phyloP scores from a whole-genome alignment of 371 early-diverging fungal genomes.

The Dinochytrium kinnereticum region DNA sequence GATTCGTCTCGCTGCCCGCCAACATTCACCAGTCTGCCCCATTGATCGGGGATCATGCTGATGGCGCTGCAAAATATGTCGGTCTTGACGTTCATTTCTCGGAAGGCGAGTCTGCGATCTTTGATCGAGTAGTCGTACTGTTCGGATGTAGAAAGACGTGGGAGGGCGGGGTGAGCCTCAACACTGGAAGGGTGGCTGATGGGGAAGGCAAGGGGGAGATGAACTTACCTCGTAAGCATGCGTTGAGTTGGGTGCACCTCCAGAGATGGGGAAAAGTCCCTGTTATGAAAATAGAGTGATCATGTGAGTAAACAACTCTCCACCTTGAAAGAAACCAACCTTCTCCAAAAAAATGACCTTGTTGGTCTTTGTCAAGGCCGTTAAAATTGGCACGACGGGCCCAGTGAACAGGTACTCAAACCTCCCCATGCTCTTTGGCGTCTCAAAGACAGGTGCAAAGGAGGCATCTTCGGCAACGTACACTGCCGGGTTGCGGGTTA shows the following conservation, averaged over 20 bases:
- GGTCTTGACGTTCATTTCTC: conserved; percentile 22
- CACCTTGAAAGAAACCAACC: neutral
- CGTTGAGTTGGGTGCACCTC: conserved; percentile 19
- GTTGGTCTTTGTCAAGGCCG: conserved; percentile 21
- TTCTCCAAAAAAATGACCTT: conserved; percentile 22
- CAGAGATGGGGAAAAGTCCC: neutral
- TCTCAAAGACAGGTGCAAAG: neutral
- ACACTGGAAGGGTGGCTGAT: no score
- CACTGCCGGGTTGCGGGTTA: neutral
- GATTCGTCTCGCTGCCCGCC: conserved; percentile 13
- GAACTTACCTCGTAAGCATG: conserved; percentile 26
- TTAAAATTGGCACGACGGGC: conserved; percentile 6
- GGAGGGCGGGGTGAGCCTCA: no score
- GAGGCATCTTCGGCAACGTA: neutral
- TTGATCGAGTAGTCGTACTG: conserved; percentile 12
- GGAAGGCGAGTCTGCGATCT: neutral
- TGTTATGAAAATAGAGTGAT: neutral
- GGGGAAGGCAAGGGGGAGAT: no score
- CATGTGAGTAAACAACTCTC: neutral
- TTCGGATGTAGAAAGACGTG: no score
- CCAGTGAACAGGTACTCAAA: conserved; percentile 6
- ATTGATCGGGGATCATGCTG: conserved; percentile 13
- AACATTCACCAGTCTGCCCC: conserved; percentile 19
- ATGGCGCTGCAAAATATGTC: conserved; percentile 28
- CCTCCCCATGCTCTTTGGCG: conserved; percentile 2